Percentiles rank a stretch among this genome's conserved stretches.
These are phyloP conservation scores for Ormosia emarginata DNA, from an alignment of 306 rosid species.

Conservation along the genomic window DNA sequence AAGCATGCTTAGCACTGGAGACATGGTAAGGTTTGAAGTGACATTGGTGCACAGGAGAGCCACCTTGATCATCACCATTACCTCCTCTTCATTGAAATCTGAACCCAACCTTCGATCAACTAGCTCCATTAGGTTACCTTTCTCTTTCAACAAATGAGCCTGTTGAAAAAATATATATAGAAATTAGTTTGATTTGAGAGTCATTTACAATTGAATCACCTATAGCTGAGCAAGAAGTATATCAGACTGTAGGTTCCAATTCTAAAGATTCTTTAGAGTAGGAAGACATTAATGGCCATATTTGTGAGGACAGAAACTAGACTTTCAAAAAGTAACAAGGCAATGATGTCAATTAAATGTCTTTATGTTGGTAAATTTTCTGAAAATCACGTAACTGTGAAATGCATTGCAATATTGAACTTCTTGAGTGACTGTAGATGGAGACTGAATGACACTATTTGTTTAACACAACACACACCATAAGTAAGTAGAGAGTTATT, in stretches of 20 bases:
- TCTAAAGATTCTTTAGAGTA: too few relatives aligned
- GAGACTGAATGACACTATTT: too few relatives aligned
- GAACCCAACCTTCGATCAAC: conserved; percentile 35
- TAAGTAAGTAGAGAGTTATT: background rate
- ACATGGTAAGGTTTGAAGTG: conserved; percentile 42
- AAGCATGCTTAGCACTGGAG: background rate
- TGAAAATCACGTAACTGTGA: too few relatives aligned
- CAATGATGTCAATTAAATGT: too few relatives aligned
- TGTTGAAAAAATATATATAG: background rate
- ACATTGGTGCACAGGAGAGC: conserved; percentile 57
- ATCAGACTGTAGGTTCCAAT: too few relatives aligned
- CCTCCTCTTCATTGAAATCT: conserved; percentile 39
- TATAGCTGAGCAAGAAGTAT: background rate
- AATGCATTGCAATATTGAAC: too few relatives aligned
- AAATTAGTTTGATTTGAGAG: background rate
- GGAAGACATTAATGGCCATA: too few relatives aligned
- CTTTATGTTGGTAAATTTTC: too few relatives aligned
- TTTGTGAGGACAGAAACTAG: too few relatives aligned
- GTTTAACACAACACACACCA: too few relatives aligned
- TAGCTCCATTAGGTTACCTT: conserved; percentile 10
- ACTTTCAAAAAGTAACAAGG: too few relatives aligned
- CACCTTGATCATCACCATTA: conserved; percentile 38
- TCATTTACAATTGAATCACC: background rate
- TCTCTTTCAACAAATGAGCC: conserved; percentile 36
- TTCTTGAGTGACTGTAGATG: too few relatives aligned